Evolutionary conservation across 192 early-diverging fungal species (phyloP), one percentile per base, ranked within the genome.

Genomic region (Mortierella claussenii): DNA sequence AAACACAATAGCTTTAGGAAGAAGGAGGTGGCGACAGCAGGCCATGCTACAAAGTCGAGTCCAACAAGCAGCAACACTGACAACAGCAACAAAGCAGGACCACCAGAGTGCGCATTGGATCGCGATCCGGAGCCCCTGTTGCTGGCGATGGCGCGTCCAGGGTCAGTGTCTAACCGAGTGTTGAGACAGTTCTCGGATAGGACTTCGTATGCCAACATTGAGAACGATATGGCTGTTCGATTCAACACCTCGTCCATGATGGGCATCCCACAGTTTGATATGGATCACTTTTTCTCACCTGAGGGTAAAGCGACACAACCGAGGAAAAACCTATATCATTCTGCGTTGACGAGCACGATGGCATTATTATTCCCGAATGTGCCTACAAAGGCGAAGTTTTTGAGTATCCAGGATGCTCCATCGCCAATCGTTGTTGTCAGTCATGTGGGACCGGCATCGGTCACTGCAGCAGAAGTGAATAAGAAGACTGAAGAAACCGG

Each of bases 141-240:
- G 1, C 33, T 83, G 45, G 64, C 71, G 1, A 76, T 86, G 78
- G 58, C 80, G 8, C 69, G 66, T 24, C 69, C 76, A 27, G 66
- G 59, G 0, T 78, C 80, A 5, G 40, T 63, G 23, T 81, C 78
- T 18, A 62, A 83, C 40, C 33, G 28, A 10, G 61, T 71, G 0
- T 55, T 86, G 27, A 40, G 20, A 4, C 66, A 59, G 53, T 86
- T 86, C 55, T 18, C 51, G 18, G 32, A 59, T 30, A 45, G 82
- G 40, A 83, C 82, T 9, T 55, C 79, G 37, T 86, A 86, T 30
- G 76, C 84, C 11, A 86, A 86, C 55, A 69, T 83, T 36, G 80
- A 70, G 18, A 82, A 83, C 46, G 84, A 86, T 73, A 63, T 80
- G 55, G 58, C 71, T 0, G 84, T 86, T 15, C 54, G 68, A 3